Percentiles rank a stretch among this genome's conserved stretches.
phyloP scores from a whole-genome alignment of 768 basidiomycete species.

The Xerocomus potaroensis region DNA sequence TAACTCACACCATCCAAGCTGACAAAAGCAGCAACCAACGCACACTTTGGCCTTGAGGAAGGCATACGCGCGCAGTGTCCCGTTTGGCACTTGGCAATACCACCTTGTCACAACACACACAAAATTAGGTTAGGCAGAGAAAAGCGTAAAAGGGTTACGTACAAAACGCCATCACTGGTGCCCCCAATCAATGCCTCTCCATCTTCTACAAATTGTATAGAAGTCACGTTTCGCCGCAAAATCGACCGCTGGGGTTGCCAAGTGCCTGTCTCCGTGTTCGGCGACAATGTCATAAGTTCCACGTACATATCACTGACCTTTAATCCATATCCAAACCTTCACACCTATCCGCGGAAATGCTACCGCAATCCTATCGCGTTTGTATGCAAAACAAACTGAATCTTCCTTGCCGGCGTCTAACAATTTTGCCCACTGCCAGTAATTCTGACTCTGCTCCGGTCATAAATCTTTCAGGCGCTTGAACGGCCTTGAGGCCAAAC shows the following conservation, averaged over 20 bases:
- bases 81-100: conserved; percentile 66
- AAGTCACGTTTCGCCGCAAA: conserved; percentile 57
- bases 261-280: conserved; percentile 37
- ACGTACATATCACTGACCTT: conserved; percentile 40
- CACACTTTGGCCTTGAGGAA: conserved; percentile 60
- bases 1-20: not conserved
- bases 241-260: conserved; percentile 68
- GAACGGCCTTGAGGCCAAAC: not conserved
- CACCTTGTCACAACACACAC: conserved; percentile 41
- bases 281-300: not conserved
- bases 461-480: not conserved
- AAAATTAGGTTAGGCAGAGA: conserved; percentile 9
- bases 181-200: conserved; percentile 64
- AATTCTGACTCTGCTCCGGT: conserved; percentile 37
- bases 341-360: conserved; percentile 57
- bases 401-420: conserved; percentile 47
- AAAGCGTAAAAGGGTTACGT: conserved; percentile 18
- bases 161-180: conserved; percentile 68
- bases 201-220: conserved; percentile 58
- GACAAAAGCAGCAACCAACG: conserved; percentile 16
- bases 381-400: conserved; percentile 50
- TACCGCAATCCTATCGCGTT: conserved; percentile 56
- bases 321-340: conserved; percentile 59
- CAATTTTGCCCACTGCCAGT: conserved; percentile 56
- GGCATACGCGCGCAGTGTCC: conserved; percentile 55